These are phyloP conservation scores for Tolypocladium ophioglossoides DNA, from an alignment of 2,329 filamentous ascomycete genomes.

Conservation along the genomic window DNA sequence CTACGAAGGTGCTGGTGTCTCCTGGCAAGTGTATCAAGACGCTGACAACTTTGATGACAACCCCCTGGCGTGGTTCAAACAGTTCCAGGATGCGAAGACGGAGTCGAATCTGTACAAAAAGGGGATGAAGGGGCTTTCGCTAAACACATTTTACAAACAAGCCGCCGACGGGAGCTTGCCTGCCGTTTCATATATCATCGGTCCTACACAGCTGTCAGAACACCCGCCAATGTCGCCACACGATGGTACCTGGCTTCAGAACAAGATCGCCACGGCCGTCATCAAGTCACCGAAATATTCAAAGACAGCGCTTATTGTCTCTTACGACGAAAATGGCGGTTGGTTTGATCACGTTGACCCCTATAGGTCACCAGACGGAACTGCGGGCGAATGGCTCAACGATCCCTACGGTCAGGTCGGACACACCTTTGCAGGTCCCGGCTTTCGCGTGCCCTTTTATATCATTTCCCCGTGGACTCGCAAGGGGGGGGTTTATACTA, in stretches of 20 bases:
- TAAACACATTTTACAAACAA: conserved; percentile 37
- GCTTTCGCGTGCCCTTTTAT: conserved; percentile 41
- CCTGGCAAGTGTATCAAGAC: conserved; percentile 40
- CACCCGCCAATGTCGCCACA: conserved; percentile 41
- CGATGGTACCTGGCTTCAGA: conserved; percentile 44
- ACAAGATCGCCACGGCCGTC: conserved; percentile 39
- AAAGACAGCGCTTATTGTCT: conserved; percentile 36
- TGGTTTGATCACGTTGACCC: conserved; percentile 45
- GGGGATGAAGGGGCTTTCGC: conserved; percentile 34
- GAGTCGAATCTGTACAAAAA: conserved; percentile 30
- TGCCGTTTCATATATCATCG: conserved; percentile 39
- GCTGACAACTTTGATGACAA: conserved; percentile 44
- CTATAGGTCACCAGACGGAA: conserved; percentile 35
- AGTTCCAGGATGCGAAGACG: conserved; percentile 34
- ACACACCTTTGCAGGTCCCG: conserved; percentile 19
- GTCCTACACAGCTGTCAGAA: conserved; percentile 39
- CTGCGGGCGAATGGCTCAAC: conserved; percentile 40
- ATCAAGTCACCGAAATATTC: conserved; percentile 36
- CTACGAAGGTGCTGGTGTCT: conserved; percentile 34
- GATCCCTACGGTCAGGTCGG: conserved; percentile 29
- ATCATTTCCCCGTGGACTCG: conserved; percentile 47
- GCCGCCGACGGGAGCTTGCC: conserved; percentile 41
- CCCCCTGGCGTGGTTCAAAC: conserved; percentile 40
- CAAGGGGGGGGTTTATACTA: conserved; percentile 40
- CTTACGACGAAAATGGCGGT: conserved; percentile 37